These are phyloP conservation scores for Hippophae gyantsensis DNA, from an alignment of 306 rosid genomes.

Conservation along the genomic window DNA sequence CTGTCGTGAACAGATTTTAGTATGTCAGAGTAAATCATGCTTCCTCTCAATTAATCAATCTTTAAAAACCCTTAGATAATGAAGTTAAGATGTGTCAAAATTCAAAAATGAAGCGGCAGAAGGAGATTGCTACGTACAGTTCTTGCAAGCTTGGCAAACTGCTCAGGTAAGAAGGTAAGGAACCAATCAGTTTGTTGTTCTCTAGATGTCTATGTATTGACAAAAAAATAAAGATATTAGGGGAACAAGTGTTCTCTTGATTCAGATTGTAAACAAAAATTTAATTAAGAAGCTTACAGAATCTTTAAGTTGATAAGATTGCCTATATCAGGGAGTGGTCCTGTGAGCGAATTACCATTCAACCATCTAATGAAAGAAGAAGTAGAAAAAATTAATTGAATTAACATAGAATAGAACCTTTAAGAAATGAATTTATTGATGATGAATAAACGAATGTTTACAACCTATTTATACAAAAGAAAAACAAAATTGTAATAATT, in stretches of 20 bases:
- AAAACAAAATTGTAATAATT: too few species aligned
- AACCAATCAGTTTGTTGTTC: slow-evolving; percentile 72
- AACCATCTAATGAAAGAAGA: slow-evolving; percentile 53
- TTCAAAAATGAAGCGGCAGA: not conserved
- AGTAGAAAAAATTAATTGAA: not conserved
- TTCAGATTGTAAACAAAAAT: slow-evolving; percentile 11
- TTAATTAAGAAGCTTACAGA: slow-evolving; percentile 51
- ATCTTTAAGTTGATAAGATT: slow-evolving; percentile 73
- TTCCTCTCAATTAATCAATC: slow-evolving; percentile 2
- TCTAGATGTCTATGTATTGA: slow-evolving; percentile 66
- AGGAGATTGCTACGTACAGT: slow-evolving; percentile 45
- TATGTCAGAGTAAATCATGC: not conserved
- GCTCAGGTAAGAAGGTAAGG: slow-evolving; percentile 68
- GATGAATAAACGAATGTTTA: too few species aligned
- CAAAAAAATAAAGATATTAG: slow-evolving; percentile 1
- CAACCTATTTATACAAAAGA: too few species aligned
- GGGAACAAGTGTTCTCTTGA: slow-evolving; percentile 2
- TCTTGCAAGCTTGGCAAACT: slow-evolving; percentile 72
- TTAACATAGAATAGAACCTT: slow-evolving; percentile 3
- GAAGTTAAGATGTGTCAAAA: slow-evolving; percentile 5
- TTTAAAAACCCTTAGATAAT: slow-evolving; percentile 1
- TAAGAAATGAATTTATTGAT: too few species aligned
- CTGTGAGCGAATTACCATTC: slow-evolving; percentile 61
- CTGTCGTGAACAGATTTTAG: slow-evolving; percentile 35
- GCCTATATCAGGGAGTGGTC: slow-evolving; percentile 76